Conservation (phyloP, 2,329 filamentous ascomycete species). For the Cryphonectria parasitica region DNA sequence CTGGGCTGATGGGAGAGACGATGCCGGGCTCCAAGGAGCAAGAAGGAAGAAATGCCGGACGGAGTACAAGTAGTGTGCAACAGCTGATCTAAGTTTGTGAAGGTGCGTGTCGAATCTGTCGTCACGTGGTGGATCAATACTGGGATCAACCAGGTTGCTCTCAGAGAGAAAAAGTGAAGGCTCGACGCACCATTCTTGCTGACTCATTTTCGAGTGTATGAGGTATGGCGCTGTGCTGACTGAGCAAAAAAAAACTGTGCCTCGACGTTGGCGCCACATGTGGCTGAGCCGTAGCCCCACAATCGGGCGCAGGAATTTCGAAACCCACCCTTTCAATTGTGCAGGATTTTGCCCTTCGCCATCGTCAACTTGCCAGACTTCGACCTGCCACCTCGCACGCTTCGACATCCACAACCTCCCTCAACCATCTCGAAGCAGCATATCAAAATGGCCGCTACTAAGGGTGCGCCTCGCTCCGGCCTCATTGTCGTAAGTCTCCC, state of each 20-base stretch:
- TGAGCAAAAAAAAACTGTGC: not conserved
- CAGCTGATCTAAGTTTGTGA: not conserved
- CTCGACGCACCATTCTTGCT: not conserved
- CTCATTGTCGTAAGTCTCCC: constrained; percentile 10
- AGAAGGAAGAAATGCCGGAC: not conserved
- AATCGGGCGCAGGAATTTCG: not conserved
- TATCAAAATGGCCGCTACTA: constrained; percentile 15
- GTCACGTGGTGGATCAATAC: constrained; percentile 14
- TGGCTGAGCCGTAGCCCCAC: not conserved
- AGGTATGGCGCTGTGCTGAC: not conserved
- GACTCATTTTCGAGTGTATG: not conserved
- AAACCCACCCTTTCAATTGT: constrained; percentile 7
- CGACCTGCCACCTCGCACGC: not conserved
- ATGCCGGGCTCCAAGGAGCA: not conserved
- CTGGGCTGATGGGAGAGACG: not conserved
- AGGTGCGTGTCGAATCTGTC: not conserved
- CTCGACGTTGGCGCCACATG: not conserved
- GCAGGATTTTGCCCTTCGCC: constrained; percentile 5
- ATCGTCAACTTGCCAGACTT: not conserved
- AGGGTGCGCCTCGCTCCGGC: constrained; percentile 12
- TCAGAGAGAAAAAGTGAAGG: not conserved
- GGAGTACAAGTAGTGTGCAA: not conserved
- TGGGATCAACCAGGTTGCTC: constrained; percentile 23
- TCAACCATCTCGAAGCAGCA: not conserved
- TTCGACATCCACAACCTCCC: not conserved